Percentiles rank a stretch among this genome's conserved stretches.
These are phyloP conservation scores for Metschnikowia borealis DNA, from an alignment of 805 yeast species.

Conservation along the genomic window DNA sequence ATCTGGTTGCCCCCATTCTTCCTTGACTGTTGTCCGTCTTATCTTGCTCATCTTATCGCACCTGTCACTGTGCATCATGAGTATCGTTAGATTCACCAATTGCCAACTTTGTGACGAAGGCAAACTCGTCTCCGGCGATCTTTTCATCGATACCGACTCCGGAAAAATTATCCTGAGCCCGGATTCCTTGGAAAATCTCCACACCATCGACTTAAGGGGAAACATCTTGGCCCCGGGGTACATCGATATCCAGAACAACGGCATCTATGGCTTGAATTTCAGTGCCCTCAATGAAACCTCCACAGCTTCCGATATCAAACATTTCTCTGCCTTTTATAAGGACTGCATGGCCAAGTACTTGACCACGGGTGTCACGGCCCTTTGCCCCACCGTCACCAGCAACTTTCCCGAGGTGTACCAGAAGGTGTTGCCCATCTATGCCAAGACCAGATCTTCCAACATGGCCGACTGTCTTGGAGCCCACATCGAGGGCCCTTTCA, in stretches of 20 bases:
- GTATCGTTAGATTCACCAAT: constrained; percentile 34
- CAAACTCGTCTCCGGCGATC: constrained; percentile 30
- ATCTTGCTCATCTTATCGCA: neutral
- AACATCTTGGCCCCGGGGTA: constrained; percentile 51
- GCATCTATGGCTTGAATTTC: constrained; percentile 54
- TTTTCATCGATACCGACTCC: constrained; percentile 39
- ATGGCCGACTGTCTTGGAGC: constrained; percentile 50
- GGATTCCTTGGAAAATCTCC: constrained; percentile 9
- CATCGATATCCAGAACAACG: constrained; percentile 55
- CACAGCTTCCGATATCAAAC: constrained; percentile 26
- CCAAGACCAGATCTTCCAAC: constrained; percentile 26
- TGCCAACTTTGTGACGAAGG: constrained; percentile 44
- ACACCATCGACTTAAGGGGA: constrained; percentile 44
- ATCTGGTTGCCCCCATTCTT: neutral
- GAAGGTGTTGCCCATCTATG: constrained; percentile 43
- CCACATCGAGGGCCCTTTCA: constrained; percentile 60
- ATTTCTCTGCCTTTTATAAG: constrained; percentile 34
- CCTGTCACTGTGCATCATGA: neutral
- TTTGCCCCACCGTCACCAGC: constrained; percentile 56
- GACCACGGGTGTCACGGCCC: constrained; percentile 50
- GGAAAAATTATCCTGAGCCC: constrained; percentile 40
- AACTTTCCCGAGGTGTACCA: constrained; percentile 47
- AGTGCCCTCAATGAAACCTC: constrained; percentile 32
- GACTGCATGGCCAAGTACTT: constrained; percentile 45
- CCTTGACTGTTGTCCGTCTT: neutral